These are phyloP conservation scores for Aspergillus awamori DNA, from an alignment of 2,329 filamentous ascomycete species.

Conservation along the genomic window DNA sequence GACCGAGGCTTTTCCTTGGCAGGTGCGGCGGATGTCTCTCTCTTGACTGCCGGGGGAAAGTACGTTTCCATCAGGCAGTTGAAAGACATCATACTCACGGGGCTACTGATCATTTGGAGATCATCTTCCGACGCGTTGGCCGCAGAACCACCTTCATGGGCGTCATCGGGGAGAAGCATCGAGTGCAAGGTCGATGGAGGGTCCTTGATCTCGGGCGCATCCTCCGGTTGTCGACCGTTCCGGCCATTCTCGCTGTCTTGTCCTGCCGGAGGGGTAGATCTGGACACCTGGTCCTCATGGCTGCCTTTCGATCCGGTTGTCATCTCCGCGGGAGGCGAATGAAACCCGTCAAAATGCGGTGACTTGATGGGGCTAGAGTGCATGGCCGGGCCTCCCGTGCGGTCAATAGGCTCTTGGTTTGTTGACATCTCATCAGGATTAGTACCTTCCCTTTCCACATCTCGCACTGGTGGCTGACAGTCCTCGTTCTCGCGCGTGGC, in stretches of 20 bases:
- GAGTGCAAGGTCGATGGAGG: conserved; percentile 9
- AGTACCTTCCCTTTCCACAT: background rate
- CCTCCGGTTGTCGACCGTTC: conserved; percentile 4
- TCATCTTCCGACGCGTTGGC: conserved; percentile 14
- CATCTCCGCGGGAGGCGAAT: conserved; percentile 3
- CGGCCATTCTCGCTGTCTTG: conserved; percentile 6
- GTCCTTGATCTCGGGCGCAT: conserved; percentile 1
- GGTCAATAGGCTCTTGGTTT: background rate
- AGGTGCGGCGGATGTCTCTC: background rate
- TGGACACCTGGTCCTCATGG: background rate
- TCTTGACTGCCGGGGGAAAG: background rate
- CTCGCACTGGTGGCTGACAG: conserved; percentile 2
- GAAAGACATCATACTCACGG: conserved; percentile 14
- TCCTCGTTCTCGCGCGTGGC: conserved; percentile 2
- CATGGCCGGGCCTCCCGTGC: background rate
- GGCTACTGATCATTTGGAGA: conserved; percentile 20
- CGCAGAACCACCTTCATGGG: background rate
- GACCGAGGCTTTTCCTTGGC: conserved; percentile 10
- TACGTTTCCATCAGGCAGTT: conserved; percentile 14
- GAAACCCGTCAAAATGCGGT: conserved; percentile 27
- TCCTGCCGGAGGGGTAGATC: background rate
- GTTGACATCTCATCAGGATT: background rate
- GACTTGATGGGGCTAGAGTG: conserved; percentile 22
- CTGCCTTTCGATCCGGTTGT: background rate
- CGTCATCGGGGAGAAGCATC: conserved; percentile 13